These are phyloP conservation scores for Xylaria sp. DNA, from an alignment of 2,329 filamentous ascomycete species.

Conservation along the genomic window DNA sequence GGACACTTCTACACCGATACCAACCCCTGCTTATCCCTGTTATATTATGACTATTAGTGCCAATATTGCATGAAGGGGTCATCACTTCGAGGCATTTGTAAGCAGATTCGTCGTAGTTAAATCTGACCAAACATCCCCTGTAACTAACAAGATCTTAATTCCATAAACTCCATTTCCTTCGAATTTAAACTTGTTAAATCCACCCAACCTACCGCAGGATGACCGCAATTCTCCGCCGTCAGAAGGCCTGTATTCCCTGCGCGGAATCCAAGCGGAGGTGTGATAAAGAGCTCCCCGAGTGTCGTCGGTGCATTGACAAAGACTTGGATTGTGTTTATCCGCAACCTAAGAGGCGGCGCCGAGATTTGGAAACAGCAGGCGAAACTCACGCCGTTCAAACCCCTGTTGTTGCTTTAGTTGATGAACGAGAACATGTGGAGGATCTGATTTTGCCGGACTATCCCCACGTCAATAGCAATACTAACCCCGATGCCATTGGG, in stretches of 20 bases:
- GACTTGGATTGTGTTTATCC: conserved; percentile 30
- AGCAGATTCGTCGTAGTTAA: too few species aligned
- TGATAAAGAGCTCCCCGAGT: conserved; percentile 28
- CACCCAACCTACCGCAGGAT: conserved; percentile 4
- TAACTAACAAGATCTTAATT: too few species aligned
- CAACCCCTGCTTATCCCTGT: too few species aligned
- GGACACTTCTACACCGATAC: too few species aligned
- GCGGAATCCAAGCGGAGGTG: conserved; percentile 32
- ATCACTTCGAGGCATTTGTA: too few species aligned
- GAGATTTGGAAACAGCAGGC: not conserved
- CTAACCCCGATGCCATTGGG: not conserved
- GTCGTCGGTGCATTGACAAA: conserved; percentile 27
- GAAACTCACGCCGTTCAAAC: not conserved
- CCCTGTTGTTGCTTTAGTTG: not conserved
- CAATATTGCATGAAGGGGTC: too few species aligned
- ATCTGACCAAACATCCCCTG: too few species aligned
- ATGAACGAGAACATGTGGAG: not conserved
- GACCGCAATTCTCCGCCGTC: conserved; percentile 27
- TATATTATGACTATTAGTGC: too few species aligned
- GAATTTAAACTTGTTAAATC: not conserved
- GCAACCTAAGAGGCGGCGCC: conserved; percentile 23
- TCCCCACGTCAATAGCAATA: not conserved
- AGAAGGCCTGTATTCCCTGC: conserved; percentile 32
- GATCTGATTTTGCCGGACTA: conserved; percentile 1
- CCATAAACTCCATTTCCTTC: too few species aligned